phyloP scores from a whole-genome alignment of 345 rosid genomes.

The Erodium maritimum region DNA sequence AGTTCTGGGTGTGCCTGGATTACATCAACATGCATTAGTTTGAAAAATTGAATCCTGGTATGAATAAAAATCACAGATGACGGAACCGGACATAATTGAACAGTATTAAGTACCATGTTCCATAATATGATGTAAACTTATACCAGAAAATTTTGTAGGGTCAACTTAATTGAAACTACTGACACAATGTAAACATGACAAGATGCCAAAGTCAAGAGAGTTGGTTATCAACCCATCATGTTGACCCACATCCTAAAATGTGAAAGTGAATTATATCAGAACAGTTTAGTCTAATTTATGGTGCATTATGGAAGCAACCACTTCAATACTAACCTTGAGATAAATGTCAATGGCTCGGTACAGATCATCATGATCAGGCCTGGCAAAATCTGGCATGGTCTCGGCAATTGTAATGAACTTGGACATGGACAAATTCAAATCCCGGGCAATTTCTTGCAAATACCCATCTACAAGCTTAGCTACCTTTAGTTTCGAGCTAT shows the following conservation, averaged over 20 bases:
- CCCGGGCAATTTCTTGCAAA: slow-evolving; percentile 70
- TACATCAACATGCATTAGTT: not conserved
- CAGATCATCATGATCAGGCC: slow-evolving; percentile 85
- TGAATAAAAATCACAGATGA: too few relatives aligned
- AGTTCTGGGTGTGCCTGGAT: slow-evolving; percentile 68
- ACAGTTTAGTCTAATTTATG: too few relatives aligned
- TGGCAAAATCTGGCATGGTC: slow-evolving; percentile 70
- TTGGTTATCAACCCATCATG: not conserved
- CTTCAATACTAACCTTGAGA: slow-evolving; percentile 60
- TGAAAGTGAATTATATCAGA: too few relatives aligned
- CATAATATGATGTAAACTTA: not conserved
- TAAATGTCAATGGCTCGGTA: slow-evolving; percentile 90
- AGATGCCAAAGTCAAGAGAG: not conserved
- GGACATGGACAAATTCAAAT: slow-evolving; percentile 61
- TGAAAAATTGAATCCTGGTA: too few relatives aligned
- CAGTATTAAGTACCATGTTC: not conserved
- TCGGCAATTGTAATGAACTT: slow-evolving; percentile 71
- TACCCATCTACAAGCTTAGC: slow-evolving; percentile 87
- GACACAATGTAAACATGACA: not conserved
- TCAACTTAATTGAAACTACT: not conserved
- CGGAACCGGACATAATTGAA: slow-evolving; percentile 5
- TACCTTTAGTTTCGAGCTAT: slow-evolving; percentile 85
- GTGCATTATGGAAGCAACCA: too few relatives aligned
- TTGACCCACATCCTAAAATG: not conserved
- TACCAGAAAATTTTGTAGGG: not conserved